phyloP scores from a whole-genome alignment of 192 early-diverging fungal species.

The Haplosporangium gracile region DNA sequence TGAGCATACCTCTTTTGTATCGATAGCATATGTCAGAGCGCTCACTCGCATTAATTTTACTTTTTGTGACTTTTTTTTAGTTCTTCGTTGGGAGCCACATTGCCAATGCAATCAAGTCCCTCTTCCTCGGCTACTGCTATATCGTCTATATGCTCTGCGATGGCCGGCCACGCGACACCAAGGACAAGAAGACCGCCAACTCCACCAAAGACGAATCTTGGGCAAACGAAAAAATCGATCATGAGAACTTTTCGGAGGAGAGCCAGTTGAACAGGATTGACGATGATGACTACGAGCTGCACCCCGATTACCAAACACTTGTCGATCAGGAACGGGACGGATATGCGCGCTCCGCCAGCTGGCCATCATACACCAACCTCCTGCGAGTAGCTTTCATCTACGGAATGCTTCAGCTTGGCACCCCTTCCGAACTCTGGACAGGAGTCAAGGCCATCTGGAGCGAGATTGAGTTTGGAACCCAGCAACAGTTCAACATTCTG shows the following conservation, averaged over 20 bases:
- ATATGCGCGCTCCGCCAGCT: conserved; percentile 23
- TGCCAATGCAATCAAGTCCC: conserved; percentile 14
- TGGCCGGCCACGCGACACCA: conserved; percentile 11
- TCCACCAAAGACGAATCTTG: not conserved
- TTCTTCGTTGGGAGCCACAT: conserved; percentile 45
- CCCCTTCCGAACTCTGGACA: conserved; percentile 18
- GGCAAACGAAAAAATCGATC: not conserved
- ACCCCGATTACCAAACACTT: conserved; percentile 37
- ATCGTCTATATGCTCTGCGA: conserved; percentile 34
- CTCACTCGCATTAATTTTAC: not conserved
- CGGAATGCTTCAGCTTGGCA: conserved; percentile 14
- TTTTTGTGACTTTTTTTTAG: conserved; percentile 12
- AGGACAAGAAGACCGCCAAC: not conserved
- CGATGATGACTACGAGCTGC: conserved; percentile 44
- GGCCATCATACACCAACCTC: conserved; percentile 46
- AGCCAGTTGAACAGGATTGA: conserved; percentile 6
- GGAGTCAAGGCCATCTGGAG: conserved; percentile 18
- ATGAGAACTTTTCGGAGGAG: not conserved
- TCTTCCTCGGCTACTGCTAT: conserved; percentile 38
- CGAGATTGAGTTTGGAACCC: conserved; percentile 23
- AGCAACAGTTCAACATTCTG: conserved; percentile 20
- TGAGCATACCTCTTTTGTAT: not conserved
- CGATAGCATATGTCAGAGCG: not conserved
- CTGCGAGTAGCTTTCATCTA: conserved; percentile 28
- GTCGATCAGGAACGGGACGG: conserved; percentile 41